Percentiles rank a stretch among this genome's conserved stretches.
Evolutionary conservation across 257 asterid genomes (phyloP).

Genomic region (Voacanga thouarsii): DNA sequence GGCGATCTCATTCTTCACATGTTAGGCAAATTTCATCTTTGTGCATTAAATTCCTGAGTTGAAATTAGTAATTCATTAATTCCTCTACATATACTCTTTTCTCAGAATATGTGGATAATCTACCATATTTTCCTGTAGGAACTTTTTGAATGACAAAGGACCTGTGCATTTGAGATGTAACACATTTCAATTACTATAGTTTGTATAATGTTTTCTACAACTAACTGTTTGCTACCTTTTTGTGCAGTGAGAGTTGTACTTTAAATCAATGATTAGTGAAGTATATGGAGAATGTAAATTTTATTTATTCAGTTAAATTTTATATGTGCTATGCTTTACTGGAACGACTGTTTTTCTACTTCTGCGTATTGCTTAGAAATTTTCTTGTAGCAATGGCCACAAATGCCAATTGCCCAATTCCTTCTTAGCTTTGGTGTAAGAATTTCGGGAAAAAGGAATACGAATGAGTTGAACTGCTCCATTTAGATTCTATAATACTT

Average conservation of each 20-base stretch:
- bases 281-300: neutral
- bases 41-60: neutral
- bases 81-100: neutral
- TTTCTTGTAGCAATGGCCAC: constrained; percentile 52
- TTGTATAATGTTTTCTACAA: neutral
- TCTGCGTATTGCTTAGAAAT: constrained; percentile 8
- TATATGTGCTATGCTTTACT: neutral
- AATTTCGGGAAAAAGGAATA: constrained; percentile 50
- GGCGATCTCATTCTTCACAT: constrained; percentile 95
- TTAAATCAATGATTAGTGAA: neutral
- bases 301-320: neutral
- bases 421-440: constrained; percentile 62
- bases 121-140: neutral
- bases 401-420: constrained; percentile 50
- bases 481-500: neutral
- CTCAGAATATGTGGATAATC: neutral
- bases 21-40: constrained; percentile 42
- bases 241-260: too few species aligned
- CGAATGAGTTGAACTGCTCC: constrained; percentile 1
- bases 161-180: neutral
- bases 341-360: neutral
- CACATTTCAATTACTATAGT: neutral
- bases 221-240: neutral
- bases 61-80: neutral
- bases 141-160: neutral